phyloP scores from a whole-genome alignment of 169 alveolate species.

The Plasmodium cynomolgi region DNA sequence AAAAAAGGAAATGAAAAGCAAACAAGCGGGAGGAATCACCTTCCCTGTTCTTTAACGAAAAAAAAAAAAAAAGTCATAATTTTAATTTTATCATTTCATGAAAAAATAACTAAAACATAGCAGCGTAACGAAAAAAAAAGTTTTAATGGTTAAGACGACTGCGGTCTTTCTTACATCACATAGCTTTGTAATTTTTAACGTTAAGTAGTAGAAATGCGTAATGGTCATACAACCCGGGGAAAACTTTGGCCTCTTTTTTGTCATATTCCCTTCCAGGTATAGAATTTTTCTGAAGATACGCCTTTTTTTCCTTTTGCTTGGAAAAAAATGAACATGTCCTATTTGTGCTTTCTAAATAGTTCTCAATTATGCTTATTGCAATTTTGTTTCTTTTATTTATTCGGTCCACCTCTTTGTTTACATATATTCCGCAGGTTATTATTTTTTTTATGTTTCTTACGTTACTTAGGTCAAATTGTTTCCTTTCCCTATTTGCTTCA shows the following conservation, averaged over 20 bases:
- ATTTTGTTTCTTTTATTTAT: conserved; percentile 68
- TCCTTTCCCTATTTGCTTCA: conserved; percentile 18
- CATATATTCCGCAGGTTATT: conserved; percentile 69
- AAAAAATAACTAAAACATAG: background rate
- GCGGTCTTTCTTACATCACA: conserved; percentile 9
- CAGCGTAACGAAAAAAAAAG: background rate
- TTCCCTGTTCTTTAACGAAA: background rate
- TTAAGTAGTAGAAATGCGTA: conserved; percentile 43
- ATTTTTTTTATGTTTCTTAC: conserved; percentile 73
- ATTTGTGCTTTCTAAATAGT: conserved; percentile 32
- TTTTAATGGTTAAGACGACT: background rate
- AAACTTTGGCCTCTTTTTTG: conserved; percentile 10
- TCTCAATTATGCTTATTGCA: conserved; percentile 65
- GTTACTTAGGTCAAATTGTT: conserved; percentile 33
- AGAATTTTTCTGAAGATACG: conserved; percentile 3
- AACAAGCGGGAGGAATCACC: background rate
- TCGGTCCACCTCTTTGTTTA: conserved; percentile 56
- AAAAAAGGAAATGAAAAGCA: background rate
- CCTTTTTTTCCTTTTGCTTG: conserved; percentile 32
- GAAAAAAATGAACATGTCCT: conserved; percentile 27
- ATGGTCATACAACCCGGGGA: conserved; percentile 47
- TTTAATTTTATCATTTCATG: background rate
- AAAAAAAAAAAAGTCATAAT: background rate
- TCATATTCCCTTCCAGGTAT: conserved; percentile 8
- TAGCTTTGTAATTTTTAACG: conserved; percentile 39